Evolutionary conservation across 2,329 filamentous ascomycete genomes (phyloP).

Genomic region (Eutypella sp.): DNA sequence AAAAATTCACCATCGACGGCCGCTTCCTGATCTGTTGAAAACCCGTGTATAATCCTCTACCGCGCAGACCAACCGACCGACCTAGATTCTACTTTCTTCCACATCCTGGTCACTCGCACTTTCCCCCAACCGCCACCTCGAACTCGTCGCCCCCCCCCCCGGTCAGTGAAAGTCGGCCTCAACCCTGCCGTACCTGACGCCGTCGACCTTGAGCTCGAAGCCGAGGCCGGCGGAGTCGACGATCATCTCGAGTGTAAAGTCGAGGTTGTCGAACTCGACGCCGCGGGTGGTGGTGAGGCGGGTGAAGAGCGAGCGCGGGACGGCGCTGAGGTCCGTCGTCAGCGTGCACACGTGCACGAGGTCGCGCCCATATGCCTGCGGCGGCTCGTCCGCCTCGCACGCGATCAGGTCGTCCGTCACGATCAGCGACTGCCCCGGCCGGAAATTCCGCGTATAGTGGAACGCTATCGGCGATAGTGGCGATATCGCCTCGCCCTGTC

Average conservation of each 20-base stretch:
- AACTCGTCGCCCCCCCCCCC: not conserved
- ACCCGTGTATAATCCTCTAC: too few species aligned
- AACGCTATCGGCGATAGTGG: slow-evolving; percentile 72
- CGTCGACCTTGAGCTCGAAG: slow-evolving; percentile 76
- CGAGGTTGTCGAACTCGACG: slow-evolving; percentile 76
- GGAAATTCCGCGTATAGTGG: slow-evolving; percentile 82
- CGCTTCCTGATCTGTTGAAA: too few species aligned
- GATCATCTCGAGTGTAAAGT: slow-evolving; percentile 79
- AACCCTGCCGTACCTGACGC: slow-evolving; percentile 69
- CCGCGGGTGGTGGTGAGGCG: slow-evolving; percentile 72
- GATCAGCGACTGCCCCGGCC: slow-evolving; percentile 68
- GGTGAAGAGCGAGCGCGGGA: slow-evolving; percentile 69
- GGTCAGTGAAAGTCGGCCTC: slow-evolving; percentile 71
- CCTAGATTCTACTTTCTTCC: not conserved
- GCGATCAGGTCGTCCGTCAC: slow-evolving; percentile 79
- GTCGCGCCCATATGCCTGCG: slow-evolving; percentile 52
- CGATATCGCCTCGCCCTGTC: slow-evolving; percentile 67
- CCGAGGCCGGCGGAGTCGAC: slow-evolving; percentile 72
- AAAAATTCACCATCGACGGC: too few species aligned
- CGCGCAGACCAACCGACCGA: not conserved
- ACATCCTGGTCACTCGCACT: not conserved
- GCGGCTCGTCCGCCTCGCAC: slow-evolving; percentile 64
- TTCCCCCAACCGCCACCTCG: not conserved
- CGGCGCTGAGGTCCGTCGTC: slow-evolving; percentile 73
- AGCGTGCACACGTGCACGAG: slow-evolving; percentile 72